These are phyloP conservation scores for Chondrus crispus DNA, from an alignment of 23 red algal genomes.

Conservation along the genomic window DNA sequence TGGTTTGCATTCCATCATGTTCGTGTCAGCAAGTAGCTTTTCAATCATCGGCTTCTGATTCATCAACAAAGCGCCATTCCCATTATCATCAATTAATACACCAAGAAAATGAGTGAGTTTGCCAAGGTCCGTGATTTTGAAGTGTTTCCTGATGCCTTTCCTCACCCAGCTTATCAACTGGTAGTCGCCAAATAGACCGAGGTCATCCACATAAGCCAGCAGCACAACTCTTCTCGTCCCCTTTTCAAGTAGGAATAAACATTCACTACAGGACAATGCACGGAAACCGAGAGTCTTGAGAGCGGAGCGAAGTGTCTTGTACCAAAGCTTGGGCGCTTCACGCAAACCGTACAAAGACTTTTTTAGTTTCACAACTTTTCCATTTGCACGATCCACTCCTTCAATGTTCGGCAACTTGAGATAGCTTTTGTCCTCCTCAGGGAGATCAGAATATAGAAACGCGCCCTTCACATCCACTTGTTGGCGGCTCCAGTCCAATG, in stretches of 20 bases:
- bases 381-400: neutral
- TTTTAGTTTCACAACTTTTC: neutral
- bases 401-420: neutral
- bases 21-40: neutral
- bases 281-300: neutral
- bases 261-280: neutral
- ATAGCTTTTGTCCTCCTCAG: neutral
- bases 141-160: neutral
- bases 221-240: neutral
- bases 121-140: neutral
- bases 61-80: neutral
- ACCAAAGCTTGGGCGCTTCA: conserved; percentile 27
- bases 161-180: neutral
- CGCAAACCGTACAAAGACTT: conserved; percentile 43
- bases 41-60: neutral
- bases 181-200: neutral
- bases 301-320: neutral
- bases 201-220: conserved; percentile 13
- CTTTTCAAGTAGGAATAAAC: neutral
- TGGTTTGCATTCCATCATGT: neutral
- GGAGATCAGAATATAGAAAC: conserved; percentile 14
- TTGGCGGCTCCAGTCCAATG: neutral
- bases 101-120: neutral
- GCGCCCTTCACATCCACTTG: conserved; percentile 23
- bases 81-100: neutral